A percentile compares a stretch with the other conserved stretches of the same genome.
Evolutionary conservation across 2,329 filamentous ascomycete species (phyloP).

Genomic region (Niveomyces coronatus): DNA sequence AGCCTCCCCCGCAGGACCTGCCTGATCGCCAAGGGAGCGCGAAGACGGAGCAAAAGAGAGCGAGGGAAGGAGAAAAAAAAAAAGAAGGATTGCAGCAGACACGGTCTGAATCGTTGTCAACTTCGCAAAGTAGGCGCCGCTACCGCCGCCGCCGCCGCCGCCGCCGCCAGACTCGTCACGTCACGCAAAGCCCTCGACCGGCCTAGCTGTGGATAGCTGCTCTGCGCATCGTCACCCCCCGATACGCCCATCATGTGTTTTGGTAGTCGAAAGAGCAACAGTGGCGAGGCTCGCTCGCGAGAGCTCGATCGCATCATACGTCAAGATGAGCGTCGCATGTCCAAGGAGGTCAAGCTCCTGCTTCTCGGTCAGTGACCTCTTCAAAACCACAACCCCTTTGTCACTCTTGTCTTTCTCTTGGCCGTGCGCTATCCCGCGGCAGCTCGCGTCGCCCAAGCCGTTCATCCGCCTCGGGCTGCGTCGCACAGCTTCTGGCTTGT

Average conservation of each 20-base stretch:
- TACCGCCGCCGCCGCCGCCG: slow-evolving; percentile 4
- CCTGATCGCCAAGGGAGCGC: neutral
- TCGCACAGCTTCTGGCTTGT: slow-evolving; percentile 10
- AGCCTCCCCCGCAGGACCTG: neutral
- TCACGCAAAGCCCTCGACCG: slow-evolving; percentile 5
- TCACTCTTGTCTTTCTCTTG: neutral
- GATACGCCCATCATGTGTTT: slow-evolving; percentile 48
- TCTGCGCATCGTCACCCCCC: neutral
- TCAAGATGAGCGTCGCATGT: slow-evolving; percentile 76
- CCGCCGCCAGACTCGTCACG: too few species aligned
- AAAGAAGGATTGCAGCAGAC: neutral
- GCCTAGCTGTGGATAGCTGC: slow-evolving; percentile 5
- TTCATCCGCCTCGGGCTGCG: too few species aligned
- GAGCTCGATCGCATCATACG: slow-evolving; percentile 83
- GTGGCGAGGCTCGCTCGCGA: slow-evolving; percentile 45
- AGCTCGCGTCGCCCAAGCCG: too few species aligned
- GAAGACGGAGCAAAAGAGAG: neutral
- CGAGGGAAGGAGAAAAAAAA: neutral
- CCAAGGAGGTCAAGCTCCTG: slow-evolving; percentile 86
- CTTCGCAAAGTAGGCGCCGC: too few species aligned
- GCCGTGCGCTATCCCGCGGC: slow-evolving; percentile 1
- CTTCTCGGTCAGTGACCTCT: slow-evolving; percentile 60
- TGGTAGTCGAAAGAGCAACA: slow-evolving; percentile 42
- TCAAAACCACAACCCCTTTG: neutral
- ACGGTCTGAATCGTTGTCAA: too few species aligned